Base-by-base conservation (phyloP, 2,329 filamentous ascomycete species). In the Beauveria caledonica region DNA sequence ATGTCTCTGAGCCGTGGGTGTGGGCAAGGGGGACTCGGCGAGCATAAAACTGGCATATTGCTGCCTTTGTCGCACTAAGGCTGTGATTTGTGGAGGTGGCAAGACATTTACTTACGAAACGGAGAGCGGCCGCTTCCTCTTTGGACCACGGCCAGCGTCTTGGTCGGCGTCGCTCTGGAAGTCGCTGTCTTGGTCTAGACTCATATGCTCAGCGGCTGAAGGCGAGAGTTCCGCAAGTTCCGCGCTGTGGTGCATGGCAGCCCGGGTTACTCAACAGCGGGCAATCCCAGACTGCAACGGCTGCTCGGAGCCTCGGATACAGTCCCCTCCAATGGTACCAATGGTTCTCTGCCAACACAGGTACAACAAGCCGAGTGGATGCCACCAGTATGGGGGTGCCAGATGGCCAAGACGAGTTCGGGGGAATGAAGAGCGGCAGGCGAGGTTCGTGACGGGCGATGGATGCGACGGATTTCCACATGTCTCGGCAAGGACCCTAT, bases 51-150 rank as follows among this genome's bases (percentile, higher is more conserved):
- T 17, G 55, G 21, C 27, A 45, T 39, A 40, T 61, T 61, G 53
- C 46, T 33, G 60, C 58, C 6, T 25, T n/a, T 21, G 7, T 46
- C 9, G 10, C 8, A 25, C 4, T 27, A 19, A 9, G 17, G 21
- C 15, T 51, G 55, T 36, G 45, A 60, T 21, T 49, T 46, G 58
- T 61, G 49, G 55, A 51, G 44, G 58, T 25, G 54, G n/a, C 62
- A 54, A 61, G 36, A 54, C 62, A 63, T 36, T 55, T 36, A 64
- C 77, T 67, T 78, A 85, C 82, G 82, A 85, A 63, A 85, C 82
- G 62, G 82, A 84, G 54, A 84, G 77, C 62, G 81, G 81, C 62
- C 83, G 77, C 70, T 85, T 86, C 63, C 83, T 80, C 71, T 86
- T 86, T 62, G 80, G 77, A 63, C 70, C 74, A 57, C 75, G 76